These are phyloP conservation scores for Claviceps sp. DNA, from an alignment of 2,329 filamentous ascomycete genomes.

Conservation along the genomic window DNA sequence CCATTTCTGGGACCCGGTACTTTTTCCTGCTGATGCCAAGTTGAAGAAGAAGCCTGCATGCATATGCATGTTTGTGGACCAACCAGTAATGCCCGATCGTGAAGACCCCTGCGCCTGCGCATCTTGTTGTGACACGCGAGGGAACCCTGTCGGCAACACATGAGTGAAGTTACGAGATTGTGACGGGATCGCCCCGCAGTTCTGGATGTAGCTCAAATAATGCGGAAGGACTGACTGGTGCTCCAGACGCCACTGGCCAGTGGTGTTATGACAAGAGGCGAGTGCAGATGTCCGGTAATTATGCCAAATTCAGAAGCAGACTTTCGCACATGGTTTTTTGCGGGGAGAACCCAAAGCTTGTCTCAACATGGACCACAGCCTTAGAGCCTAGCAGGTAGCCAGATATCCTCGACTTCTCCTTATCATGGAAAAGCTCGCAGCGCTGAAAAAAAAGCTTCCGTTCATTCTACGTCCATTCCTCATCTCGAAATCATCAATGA, in stretches of 20 bases:
- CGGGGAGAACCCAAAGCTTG: not conserved
- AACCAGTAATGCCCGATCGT: not conserved
- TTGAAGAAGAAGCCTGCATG: not conserved
- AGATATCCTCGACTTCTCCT: not conserved
- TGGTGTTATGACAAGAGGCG: not conserved
- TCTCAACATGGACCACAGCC: not conserved
- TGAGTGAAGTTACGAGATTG: not conserved
- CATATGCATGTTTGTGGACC: not conserved
- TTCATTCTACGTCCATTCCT: not conserved
- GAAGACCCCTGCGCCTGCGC: not conserved
- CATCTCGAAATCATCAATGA: not conserved
- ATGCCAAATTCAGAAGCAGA: too few relatives aligned
- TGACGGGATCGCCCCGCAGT: not conserved
- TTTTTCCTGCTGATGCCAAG: not conserved
- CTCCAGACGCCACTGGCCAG: not conserved
- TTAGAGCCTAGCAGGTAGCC: too few relatives aligned
- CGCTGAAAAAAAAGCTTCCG: too few relatives aligned
- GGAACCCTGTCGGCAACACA: not conserved
- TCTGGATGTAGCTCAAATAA: not conserved
- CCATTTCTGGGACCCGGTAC: too few relatives aligned
- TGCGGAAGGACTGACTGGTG: not conserved
- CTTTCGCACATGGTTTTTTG: not conserved
- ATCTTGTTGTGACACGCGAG: not conserved
- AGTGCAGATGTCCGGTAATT: too few relatives aligned
- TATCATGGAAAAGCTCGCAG: not conserved